Base-by-base conservation (phyloP, 371 early-diverging fungal species). In the Mortierella sp. region DNA sequence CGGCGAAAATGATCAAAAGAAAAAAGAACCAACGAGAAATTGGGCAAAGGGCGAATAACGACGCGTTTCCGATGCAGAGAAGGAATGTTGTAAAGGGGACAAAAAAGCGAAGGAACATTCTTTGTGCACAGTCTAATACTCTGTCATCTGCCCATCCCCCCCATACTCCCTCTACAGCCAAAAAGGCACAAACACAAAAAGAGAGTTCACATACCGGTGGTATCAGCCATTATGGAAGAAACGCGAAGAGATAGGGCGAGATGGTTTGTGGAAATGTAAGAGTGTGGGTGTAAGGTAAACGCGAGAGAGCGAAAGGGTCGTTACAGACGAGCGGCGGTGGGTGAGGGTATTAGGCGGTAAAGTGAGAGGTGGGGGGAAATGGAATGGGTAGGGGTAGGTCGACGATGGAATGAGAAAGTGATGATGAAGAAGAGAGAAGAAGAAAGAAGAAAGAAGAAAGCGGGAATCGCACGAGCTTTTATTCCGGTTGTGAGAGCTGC, bases 151-250 rank as follows among this genome's bases (percentile, higher is more conserved):
- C 34, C 34, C 34, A 4, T 10, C 34, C 34, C 34, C 34, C 10
- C 10, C 34, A 4, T 10, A 4, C 10, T 10, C 34, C 34, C 34
- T 34, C 34, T 34, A 4, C 34, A 4, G 7, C 34, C 34, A 4
- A 4, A 7, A 7, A 7, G 34, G 34, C 4, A 51, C 38, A 21
- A 52, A 30, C 28, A 55, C n/a, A 46, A 53, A 47, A 16, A 19
- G 24, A 18, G 23, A 45, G 30, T 45, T 46, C 34, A 64, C 71
- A 49, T 71, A 71, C 71, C 64, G 28, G 71, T 30, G 64, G 43
- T 54, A 60, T 71, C 64, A 49, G 71, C 58, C 71, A 71, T 71
- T 71, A 71, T 64, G 41, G 3, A 46, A 53, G 10, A n/a, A 14
- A 28, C 27, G 39, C 28, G 42, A 47, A 30, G 6, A 30, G 52